Evolutionary conservation across 768 basidiomycete genomes (phyloP), one percentile per base, ranked within the genome.

Genomic region (Tylopilus intermedius): DNA sequence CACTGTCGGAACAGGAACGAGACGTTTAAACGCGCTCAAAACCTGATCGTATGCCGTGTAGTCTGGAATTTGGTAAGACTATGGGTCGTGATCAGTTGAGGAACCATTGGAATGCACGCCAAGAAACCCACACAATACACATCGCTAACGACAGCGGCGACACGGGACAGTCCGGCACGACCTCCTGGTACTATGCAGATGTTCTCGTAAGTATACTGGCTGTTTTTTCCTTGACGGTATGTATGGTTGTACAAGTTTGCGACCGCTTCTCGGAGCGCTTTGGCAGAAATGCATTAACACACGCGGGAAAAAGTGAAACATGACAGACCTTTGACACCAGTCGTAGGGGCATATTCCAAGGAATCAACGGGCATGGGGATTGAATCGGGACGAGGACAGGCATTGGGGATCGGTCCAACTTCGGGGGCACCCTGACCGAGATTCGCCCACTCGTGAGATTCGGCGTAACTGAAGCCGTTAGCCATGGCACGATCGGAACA

Each of bases 181-280:
- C 94, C 94, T 41, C 94, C 94, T 11, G 94, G 94, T 0, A 96
- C 94, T 60, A 97, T 95, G 62, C 90, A 93, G 11, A 91, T 86
- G 63, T 97, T 97, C 71, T 94, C 92, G 58, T 76, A 88, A 1
- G 91, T 94, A 67, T 96, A 97, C 59, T 94, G 78, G 58, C 88
- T 91, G 8, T 68, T 54, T 71, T 88, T 94, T 44, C 82, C 89
- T 59, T 87, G 70, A 32, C 94, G 82, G 67, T 95, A 95, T 2
- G 86, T 88, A 46, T 79, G 73, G 66, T 97, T 97, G 75, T 97
- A 97, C 47, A 94, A 68, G 55, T 88, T 73, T 10, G 94, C 94
- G 29, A 97, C 94, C 2, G 93, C 91, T 65, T 92, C 86, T 27
- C 94, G 81, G 21, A 97, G 82, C 13, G 74, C 88, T 89, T 60